Evolutionary conservation across 2,329 filamentous ascomycete genomes (phyloP), one percentile per base, ranked within the genome.

Genomic region (Pyrenophora graminea): DNA sequence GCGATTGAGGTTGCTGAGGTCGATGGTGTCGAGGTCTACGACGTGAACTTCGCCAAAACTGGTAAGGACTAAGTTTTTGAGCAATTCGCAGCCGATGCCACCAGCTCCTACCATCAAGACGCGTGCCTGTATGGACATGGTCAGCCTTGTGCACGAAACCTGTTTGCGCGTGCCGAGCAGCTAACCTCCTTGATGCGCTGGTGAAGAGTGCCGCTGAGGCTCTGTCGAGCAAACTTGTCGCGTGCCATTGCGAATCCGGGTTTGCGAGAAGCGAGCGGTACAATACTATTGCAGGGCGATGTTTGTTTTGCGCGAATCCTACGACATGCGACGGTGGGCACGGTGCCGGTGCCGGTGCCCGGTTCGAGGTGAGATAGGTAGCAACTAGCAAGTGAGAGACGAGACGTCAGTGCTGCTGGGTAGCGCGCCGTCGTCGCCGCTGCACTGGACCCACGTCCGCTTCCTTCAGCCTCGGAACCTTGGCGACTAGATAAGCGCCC

Each of bases 11-110:
- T 99, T 99, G 77, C 91, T 96, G 18, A 99, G 82, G 71, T 99
- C 94, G 76, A 99, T 97, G 1, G 94, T 99, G 74, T 99, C 94
- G 53, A 99, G 88, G 74, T 99, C 94, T 62, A 99, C 91, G 39
- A 97, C 87, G 74, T 96, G 90, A 43, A 97, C 86, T 76, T 96
- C 89, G 60, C 91, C 91, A 64, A 96, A 99, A 61, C 93, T 92
- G 37, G 87, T 89, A 41, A 96, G 86, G 38, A 93, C 91, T 50
- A 99, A 85, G 74, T 97, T 96, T 80, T 99, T 99, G 59, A 99
- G 85, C 6, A 99, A 82, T 77, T 99, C 94, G 77, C 94, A 99
- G 64, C 94, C 94, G 70, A 99, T 99, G 56, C 94, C 94, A 56
- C 94, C 94, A 48, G 94, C 94, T 66, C 94, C 94, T 50, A 99